Evolutionary conservation across 2,329 filamentous ascomycete genomes (phyloP), one percentile per base, ranked within the genome.

Genomic region (Pseudonectria foliicola): DNA sequence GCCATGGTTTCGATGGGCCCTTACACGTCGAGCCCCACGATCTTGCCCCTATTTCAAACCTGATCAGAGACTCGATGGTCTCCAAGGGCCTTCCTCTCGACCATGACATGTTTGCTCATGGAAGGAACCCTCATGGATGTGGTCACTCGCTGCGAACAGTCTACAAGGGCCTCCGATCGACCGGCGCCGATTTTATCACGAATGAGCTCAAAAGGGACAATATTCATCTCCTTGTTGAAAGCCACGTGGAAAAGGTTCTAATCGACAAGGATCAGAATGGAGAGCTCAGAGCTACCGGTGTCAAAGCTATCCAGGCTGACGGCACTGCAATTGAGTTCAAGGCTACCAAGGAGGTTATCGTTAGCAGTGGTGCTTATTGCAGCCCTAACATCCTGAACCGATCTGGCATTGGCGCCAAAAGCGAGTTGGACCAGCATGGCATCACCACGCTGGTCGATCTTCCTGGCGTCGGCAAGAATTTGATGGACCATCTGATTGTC

Each of bases 11-110:
- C 30, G 53, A 61, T 8, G 75, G 75, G 0, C 69, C 67, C 13
- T 57, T 80, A 2, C 65, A 75, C 33, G 71, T 63, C 6, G 73
- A 74, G 42, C 75, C 74, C 0, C 72, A 78, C 39, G 72, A 77
- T 39, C 56, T 76, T 1, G 72, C 72, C 3, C 73, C 74, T 2
- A 79, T 80, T 24, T 75, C 73, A 3, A 56, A 76, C 29, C 60
- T 70, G 21, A 52, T 78, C 8, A 57, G 70, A 18, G 64, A 77
- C 31, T 77, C 73, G 0, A 68, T 77, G 55, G 55, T 71, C 7
- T 71, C 68, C 2, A 57, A 69, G 39, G 75, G 74, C 4, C 52
- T 80, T 1, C 66, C 69, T 0, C 59, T 75, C n/a, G 64, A 73
- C 27, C 62, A 64, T 13, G 75, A 80, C 42, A 77, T 80, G 71